A percentile compares a stretch with the other conserved stretches of the same genome.
Conservation (phyloP, 768 basidiomycete genomes). For the Psilocybe cyanescens region DNA sequence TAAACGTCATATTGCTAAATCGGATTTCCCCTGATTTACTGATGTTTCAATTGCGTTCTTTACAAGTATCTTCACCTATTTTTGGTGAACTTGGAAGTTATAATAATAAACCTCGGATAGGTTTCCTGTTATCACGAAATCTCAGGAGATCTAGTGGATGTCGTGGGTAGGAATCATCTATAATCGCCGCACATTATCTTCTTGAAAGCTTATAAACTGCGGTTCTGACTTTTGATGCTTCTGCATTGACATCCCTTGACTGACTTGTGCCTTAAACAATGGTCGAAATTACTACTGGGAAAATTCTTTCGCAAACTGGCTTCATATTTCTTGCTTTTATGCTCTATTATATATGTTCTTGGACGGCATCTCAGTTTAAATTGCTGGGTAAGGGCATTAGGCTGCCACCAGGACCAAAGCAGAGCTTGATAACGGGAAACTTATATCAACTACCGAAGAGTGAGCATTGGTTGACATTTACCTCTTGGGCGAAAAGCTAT, state of each 20-base stretch:
- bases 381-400: conserved; percentile 4
- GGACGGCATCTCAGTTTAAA: neutral
- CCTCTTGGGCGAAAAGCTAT: conserved; percentile 22
- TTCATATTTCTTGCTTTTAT: neutral
- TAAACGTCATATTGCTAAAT: too few species aligned
- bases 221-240: too few species aligned
- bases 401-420: conserved; percentile 32
- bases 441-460: conserved; percentile 25
- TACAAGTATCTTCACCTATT: too few species aligned
- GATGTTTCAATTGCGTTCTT: too few species aligned
- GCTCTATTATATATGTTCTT: neutral
- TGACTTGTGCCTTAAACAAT: neutral
- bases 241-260: too few species aligned
- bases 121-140: neutral
- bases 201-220: too few species aligned
- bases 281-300: neutral
- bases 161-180: neutral
- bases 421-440: conserved; percentile 27
- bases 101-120: too few species aligned
- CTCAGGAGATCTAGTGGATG: neutral
- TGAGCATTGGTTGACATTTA: conserved; percentile 20
- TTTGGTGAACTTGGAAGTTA: too few species aligned
- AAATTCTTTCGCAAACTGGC: neutral
- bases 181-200: too few species aligned
- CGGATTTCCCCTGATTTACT: too few species aligned